Percentiles rank a stretch among this genome's conserved stretches.
Conservation (phyloP, 345 rosid species). For the Chamaenerion angustifolium region DNA sequence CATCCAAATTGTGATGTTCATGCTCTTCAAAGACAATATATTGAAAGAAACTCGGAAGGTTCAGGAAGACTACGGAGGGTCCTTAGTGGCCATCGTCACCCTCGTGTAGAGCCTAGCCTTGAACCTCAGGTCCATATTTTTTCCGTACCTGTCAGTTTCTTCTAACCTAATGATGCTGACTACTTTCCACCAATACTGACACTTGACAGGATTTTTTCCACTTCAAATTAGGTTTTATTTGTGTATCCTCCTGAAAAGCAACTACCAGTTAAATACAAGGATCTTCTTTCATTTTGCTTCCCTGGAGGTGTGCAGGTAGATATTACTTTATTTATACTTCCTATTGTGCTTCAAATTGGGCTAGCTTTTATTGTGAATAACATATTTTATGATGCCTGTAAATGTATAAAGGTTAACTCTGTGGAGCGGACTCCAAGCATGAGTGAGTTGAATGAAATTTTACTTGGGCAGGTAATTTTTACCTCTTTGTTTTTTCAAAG, state of each 20-base stretch:
- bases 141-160: neutral
- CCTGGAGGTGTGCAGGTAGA: constrained; percentile 90
- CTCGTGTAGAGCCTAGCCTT: constrained; percentile 61
- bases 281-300: constrained; percentile 87
- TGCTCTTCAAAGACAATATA: constrained; percentile 56
- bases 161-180: neutral
- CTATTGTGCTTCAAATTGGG: no score
- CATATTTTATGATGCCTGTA: no score
- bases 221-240: constrained; percentile 55
- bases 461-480: constrained; percentile 62
- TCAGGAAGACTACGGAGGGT: constrained; percentile 47
- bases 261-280: constrained; percentile 68
- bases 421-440: constrained; percentile 91
- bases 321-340: no score
- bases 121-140: constrained; percentile 62
- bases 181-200: neutral
- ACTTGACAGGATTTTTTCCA: constrained; percentile 8
- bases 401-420: constrained; percentile 44
- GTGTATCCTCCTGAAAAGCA: constrained; percentile 83
- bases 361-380: no score
- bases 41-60: constrained; percentile 41
- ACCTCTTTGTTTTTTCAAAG: no score
- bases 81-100: constrained; percentile 40
- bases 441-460: constrained; percentile 90
- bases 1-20: constrained; percentile 79